Percentiles rank a stretch among this genome's conserved stretches.
Conservation (phyloP, 2,329 filamentous ascomycete species). For the Trichoderma sp. region DNA sequence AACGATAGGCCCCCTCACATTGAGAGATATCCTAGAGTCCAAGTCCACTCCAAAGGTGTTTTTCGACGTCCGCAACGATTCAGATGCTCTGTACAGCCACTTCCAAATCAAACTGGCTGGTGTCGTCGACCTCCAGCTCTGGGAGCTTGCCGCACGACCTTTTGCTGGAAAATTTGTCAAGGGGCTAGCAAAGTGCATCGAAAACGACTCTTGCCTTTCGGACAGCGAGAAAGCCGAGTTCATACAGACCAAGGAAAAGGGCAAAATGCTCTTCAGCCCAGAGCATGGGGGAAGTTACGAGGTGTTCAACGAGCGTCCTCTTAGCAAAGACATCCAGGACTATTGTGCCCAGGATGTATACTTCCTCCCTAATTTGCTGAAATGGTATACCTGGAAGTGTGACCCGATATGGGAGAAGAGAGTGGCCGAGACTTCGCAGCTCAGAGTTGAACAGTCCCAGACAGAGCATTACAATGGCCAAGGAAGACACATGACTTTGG, state of each 20-base stretch:
- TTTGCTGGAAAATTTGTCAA: slow-evolving; percentile 29
- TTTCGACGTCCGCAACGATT: slow-evolving; percentile 63
- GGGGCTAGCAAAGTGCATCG: slow-evolving; percentile 40
- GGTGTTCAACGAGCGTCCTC: slow-evolving; percentile 53
- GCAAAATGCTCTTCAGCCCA: slow-evolving; percentile 46
- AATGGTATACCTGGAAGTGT: slow-evolving; percentile 36
- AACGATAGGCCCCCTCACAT: not conserved
- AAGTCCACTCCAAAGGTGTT: slow-evolving; percentile 50
- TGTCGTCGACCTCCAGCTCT: slow-evolving; percentile 59
- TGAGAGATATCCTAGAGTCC: slow-evolving; percentile 52
- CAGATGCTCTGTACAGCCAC: slow-evolving; percentile 56
- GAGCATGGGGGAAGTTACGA: slow-evolving; percentile 48
- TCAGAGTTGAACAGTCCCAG: slow-evolving; percentile 40
- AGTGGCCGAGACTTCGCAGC: slow-evolving; percentile 36
- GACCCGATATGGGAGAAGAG: slow-evolving; percentile 30
- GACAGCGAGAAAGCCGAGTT: slow-evolving; percentile 34
- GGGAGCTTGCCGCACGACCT: slow-evolving; percentile 51
- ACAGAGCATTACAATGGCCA: slow-evolving; percentile 34
- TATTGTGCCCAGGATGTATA: slow-evolving; percentile 55
- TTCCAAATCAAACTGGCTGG: slow-evolving; percentile 49
- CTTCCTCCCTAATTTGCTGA: slow-evolving; percentile 44
- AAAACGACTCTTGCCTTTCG: slow-evolving; percentile 33
- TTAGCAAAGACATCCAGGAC: slow-evolving; percentile 42
- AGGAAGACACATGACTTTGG: slow-evolving; percentile 39
- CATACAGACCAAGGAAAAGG: slow-evolving; percentile 43